Conservation (phyloP, 441 rosid genomes). For the Metrosideros polymorpha region DNA sequence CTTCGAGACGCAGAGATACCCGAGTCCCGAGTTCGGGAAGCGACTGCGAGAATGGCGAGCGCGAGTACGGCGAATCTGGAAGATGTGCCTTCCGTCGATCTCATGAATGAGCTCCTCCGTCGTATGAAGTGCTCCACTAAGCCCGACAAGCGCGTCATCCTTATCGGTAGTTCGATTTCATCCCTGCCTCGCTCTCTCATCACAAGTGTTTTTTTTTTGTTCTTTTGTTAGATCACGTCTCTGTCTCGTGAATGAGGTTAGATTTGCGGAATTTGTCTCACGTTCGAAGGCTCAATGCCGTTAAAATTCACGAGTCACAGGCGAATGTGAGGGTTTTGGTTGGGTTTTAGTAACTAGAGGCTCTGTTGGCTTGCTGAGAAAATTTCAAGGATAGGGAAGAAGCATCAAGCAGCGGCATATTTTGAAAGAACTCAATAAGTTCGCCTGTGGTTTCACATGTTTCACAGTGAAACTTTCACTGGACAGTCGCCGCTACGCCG, state of each 20-base stretch:
- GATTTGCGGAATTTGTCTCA: background rate
- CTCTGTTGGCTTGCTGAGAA: background rate
- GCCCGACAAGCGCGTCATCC: conserved; percentile 56
- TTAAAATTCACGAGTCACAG: background rate
- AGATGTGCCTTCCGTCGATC: conserved; percentile 46
- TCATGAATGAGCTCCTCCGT: conserved; percentile 55
- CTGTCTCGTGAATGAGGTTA: background rate
- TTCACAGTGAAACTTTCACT: background rate
- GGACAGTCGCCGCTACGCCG: background rate
- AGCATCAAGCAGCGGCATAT: background rate
- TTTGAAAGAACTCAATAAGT: background rate
- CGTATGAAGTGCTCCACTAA: conserved; percentile 49
- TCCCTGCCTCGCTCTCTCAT: background rate
- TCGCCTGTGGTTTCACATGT: background rate
- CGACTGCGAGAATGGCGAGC: conserved; percentile 37
- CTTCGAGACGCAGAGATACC: background rate
- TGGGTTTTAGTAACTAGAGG: background rate
- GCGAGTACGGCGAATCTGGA: conserved; percentile 28
- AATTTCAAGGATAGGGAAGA: background rate
- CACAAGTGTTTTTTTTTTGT: background rate
- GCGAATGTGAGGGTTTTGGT: background rate
- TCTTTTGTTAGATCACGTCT: background rate
- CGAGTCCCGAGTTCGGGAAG: background rate
- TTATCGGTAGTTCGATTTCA: conserved; percentile 23
- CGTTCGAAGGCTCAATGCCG: background rate